Evolutionary conservation across 257 asterid genomes (phyloP).

Genomic region (Osmanthus fragrans): DNA sequence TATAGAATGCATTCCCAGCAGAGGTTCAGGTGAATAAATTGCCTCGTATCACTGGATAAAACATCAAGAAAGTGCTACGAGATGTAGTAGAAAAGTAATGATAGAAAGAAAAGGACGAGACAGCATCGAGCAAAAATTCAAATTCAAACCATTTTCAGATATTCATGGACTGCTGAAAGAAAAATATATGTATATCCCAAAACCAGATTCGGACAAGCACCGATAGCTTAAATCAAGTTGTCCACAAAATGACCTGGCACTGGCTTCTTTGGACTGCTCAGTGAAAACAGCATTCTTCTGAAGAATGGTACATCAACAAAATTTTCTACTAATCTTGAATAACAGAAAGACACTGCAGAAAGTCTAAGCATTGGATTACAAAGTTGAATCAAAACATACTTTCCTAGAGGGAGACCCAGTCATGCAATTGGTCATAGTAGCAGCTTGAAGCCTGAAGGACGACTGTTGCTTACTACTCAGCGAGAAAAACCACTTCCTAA

Average conservation of each 20-base stretch:
- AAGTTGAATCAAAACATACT: neutral
- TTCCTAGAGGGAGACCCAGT: neutral
- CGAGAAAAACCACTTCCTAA: slow-evolving; percentile 64
- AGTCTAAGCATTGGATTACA: neutral
- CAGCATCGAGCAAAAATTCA: neutral
- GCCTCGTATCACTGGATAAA: neutral
- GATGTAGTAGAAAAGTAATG: no score
- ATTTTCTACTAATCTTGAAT: neutral
- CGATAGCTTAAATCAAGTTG: neutral
- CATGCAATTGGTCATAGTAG: slow-evolving; percentile 13
- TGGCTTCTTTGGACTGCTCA: neutral
- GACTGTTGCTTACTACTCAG: slow-evolving; percentile 62
- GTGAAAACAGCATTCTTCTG: slow-evolving; percentile 1
- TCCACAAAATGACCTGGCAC: neutral
- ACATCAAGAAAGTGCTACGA: neutral
- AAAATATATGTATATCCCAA: neutral
- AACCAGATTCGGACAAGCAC: neutral
- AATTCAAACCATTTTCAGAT: neutral
- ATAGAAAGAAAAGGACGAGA: no score
- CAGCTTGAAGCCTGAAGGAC: slow-evolving; percentile 38
- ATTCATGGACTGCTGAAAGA: neutral
- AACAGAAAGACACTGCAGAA: neutral
- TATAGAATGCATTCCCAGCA: neutral
- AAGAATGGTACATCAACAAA: neutral
- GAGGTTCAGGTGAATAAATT: neutral